phyloP scores from a whole-genome alignment of 352 stramenopile genomes.

The Phytophthora foliorum region DNA sequence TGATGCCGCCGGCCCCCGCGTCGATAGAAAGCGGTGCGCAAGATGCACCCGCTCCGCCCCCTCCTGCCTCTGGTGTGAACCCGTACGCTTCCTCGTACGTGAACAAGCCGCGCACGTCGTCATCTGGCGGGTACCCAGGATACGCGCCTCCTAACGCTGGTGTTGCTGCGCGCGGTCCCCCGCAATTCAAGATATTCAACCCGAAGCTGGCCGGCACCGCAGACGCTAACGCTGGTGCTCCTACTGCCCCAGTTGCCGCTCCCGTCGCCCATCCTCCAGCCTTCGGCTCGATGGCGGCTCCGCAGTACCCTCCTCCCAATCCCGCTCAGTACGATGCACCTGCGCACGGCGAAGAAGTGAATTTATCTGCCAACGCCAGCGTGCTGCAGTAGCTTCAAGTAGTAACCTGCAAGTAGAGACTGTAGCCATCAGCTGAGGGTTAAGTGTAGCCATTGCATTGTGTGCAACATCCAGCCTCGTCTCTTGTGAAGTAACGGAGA shows the following conservation, averaged over 20 bases:
- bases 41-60: constrained; percentile 4
- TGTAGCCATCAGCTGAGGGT: not conserved
- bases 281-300: constrained; percentile 34
- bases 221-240: constrained; percentile 26
- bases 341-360: constrained; percentile 70
- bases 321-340: constrained; percentile 42
- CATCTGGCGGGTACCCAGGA: constrained; percentile 48
- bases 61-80: constrained; percentile 49
- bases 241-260: constrained; percentile 22
- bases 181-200: constrained; percentile 93
- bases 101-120: constrained; percentile 25
- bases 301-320: constrained; percentile 22
- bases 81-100: constrained; percentile 63
- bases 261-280: constrained; percentile 23
- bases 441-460: not conserved
- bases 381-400: constrained; percentile 66
- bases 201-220: constrained; percentile 65
- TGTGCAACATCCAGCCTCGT: not conserved
- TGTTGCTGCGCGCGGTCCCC: constrained; percentile 46
- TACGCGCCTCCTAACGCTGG: constrained; percentile 42
- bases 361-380: constrained; percentile 75
- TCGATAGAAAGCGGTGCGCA: constrained; percentile 13
- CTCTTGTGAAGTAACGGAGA: not conserved
- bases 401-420: constrained; percentile 15
- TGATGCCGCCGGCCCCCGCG: constrained; percentile 18